Evolutionary conservation across 2,329 filamentous ascomycete species (phyloP).

Genomic region (Tolypocladium nubicola): DNA sequence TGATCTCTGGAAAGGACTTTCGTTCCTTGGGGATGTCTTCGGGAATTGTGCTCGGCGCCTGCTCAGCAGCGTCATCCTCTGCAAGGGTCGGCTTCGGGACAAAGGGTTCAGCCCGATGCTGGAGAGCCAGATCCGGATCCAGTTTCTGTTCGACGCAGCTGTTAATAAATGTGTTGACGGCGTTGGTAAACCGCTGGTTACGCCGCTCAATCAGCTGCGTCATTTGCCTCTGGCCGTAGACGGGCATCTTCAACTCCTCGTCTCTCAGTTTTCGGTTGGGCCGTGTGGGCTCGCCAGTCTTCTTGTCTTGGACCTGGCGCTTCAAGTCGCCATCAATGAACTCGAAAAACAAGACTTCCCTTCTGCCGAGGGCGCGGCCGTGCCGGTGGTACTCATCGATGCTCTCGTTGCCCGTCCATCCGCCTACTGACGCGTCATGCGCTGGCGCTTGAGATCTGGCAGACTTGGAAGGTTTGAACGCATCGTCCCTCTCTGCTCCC

Average conservation of each 20-base stretch:
- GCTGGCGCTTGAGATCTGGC: conserved; percentile 39
- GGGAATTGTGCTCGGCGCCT: conserved; percentile 41
- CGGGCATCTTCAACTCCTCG: conserved; percentile 81
- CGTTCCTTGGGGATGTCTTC: conserved; percentile 69
- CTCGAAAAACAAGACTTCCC: conserved; percentile 79
- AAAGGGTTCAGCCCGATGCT: conserved; percentile 43
- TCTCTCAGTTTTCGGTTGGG: conserved; percentile 58
- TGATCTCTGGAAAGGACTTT: conserved; percentile 71
- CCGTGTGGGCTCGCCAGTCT: conserved; percentile 62
- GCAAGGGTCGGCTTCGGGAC: conserved; percentile 50
- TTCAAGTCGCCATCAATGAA: conserved; percentile 88
- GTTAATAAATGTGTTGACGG: conserved; percentile 68
- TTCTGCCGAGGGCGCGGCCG: conserved; percentile 20
- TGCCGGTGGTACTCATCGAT: conserved; percentile 18
- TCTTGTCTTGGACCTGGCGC: conserved; percentile 60
- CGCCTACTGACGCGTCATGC: conserved; percentile 46
- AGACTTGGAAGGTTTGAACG: conserved; percentile 40
- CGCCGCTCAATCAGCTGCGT: conserved; percentile 78
- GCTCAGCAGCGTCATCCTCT: conserved; percentile 16
- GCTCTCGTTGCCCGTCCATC: conserved; percentile 37
- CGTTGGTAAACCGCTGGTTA: conserved; percentile 70
- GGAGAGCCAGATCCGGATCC: conserved; percentile 59
- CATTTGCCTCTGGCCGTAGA: conserved; percentile 90
- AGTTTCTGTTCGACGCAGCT: conserved; percentile 52
- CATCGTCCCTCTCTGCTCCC: conserved; percentile 54